Evolutionary conservation across 257 asterid species (phyloP).

Genomic region (Paraleonurus japonicus): DNA sequence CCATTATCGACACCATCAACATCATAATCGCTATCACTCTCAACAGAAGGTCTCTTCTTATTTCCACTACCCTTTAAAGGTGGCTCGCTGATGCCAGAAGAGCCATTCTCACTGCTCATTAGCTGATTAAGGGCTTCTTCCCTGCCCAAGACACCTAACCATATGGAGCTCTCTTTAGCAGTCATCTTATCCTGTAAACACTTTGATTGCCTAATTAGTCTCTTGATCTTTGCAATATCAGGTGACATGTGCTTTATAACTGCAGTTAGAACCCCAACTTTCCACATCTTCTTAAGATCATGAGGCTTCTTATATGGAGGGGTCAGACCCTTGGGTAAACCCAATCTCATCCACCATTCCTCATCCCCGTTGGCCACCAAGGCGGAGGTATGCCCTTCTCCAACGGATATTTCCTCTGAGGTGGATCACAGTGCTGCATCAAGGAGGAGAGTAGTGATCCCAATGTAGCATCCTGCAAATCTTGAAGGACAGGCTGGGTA

Average conservation of each 20-base stretch:
- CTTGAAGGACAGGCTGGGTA: slow-evolving; percentile 39
- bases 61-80: slow-evolving; percentile 44
- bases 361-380: slow-evolving; percentile 61
- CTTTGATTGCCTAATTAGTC: slow-evolving; percentile 60
- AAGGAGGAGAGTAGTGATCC: slow-evolving; percentile 54
- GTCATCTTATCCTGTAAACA: slow-evolving; percentile 95
- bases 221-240: slow-evolving; percentile 68
- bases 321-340: slow-evolving; percentile 33
- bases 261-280: slow-evolving; percentile 50
- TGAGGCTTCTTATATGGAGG: slow-evolving; percentile 62
- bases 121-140: slow-evolving; percentile 64
- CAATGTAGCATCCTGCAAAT: slow-evolving; percentile 59
- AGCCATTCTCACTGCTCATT: slow-evolving; percentile 69
- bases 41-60: slow-evolving; percentile 50
- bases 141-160: slow-evolving; percentile 70
- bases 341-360: slow-evolving; percentile 51
- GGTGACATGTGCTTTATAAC: slow-evolving; percentile 91
- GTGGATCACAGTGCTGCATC: slow-evolving; percentile 63
- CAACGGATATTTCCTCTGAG: slow-evolving; percentile 49
- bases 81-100: slow-evolving; percentile 61
- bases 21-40: slow-evolving; percentile 79
- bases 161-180: slow-evolving; percentile 79
- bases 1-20: slow-evolving; percentile 58
- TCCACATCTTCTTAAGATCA: slow-evolving; percentile 59
- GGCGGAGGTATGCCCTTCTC: slow-evolving; percentile 57